Base-by-base conservation (phyloP, 2,329 filamentous ascomycete species). In the Metarhizium rileyi region DNA sequence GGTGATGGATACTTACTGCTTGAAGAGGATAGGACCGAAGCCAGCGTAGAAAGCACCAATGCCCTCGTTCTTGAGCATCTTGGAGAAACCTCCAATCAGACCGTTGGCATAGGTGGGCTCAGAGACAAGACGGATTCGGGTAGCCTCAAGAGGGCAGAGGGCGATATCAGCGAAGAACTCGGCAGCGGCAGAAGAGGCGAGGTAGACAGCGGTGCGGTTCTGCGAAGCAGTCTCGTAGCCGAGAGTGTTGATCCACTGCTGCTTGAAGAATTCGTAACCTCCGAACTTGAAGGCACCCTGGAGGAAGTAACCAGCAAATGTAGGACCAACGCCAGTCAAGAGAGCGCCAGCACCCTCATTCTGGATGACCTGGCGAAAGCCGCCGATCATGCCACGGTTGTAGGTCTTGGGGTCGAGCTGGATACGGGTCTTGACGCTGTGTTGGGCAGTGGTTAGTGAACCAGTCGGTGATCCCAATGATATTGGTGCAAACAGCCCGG, bases 181-280 rank as follows among this genome's bases (percentile, higher is more conserved):
- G 53, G 80, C 82, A 49, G 72, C 68, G 50, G 77, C 82, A 56
- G 81, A 75, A 40, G 82, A 84, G 59, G 78, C 86, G 58, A 89
- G 80, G 79, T 91, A 91, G 72, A 91, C 83, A 58, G 81, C 81
- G 55, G 85, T 89, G 61, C 86, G 81, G 81, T 90, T 88, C 70
- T 88, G 79, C 62, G 77, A 77, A 61, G 87, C 87, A 57, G 76
- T 81, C 72, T 90, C 86, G 68, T 83, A 83, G 65, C 89, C 89
- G 64, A 94, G 72, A 55, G 77, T 55, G 77, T 88, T 85, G 72
- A 94, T 93, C 66, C 76, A 81, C 74, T 93, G 86, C 76, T 90
- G 81, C 84, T 95, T 94, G 86, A 95, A 94, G 75, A 94, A 84
- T 76, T 95, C 89, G 73, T 95, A 95, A 69, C 89, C 89, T 70